A percentile compares a stretch with the other conserved stretches of the same genome.
Conservation (phyloP, 2,329 filamentous ascomycete species). For the Lasiodiplodia sp. region DNA sequence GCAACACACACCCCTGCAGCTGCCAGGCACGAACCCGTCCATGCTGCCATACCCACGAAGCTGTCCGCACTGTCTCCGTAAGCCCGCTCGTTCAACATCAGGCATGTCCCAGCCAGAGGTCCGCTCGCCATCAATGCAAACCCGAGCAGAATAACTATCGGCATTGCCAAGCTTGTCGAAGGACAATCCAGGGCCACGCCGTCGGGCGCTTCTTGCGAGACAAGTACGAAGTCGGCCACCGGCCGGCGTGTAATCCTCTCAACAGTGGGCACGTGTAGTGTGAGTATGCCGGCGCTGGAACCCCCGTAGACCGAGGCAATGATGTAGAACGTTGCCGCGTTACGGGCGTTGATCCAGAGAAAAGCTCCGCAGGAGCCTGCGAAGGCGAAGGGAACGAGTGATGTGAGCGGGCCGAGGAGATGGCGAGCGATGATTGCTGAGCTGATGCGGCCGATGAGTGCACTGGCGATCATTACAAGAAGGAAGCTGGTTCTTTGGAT, state of each 20-base stretch:
- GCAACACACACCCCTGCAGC: too few relatives aligned
- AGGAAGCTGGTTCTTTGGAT: not conserved
- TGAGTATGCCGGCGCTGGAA: conserved; percentile 18
- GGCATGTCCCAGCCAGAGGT: too few relatives aligned
- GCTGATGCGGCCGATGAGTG: conserved; percentile 4
- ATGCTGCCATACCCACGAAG: too few relatives aligned
- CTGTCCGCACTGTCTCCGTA: too few relatives aligned
- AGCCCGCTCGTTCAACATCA: too few relatives aligned
- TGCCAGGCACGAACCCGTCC: too few relatives aligned
- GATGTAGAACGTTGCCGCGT: not conserved
- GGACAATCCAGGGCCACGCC: not conserved
- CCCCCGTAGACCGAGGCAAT: conserved; percentile 29
- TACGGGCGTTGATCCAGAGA: not conserved
- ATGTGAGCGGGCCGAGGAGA: conserved; percentile 3
- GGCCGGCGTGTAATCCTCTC: not conserved
- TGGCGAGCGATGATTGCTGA: not conserved
- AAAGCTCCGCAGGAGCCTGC: not conserved
- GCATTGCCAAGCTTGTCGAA: not conserved
- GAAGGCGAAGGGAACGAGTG: conserved; percentile 3
- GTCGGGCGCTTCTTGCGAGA: not conserved
- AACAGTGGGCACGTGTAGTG: not conserved
- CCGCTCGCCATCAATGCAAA: too few relatives aligned
- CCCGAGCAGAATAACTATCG: not conserved
- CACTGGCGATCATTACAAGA: conserved; percentile 1
- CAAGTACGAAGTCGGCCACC: not conserved